These are phyloP conservation scores for Trematosphaeria pertusa DNA, from an alignment of 2,329 filamentous ascomycete genomes.

Conservation along the genomic window DNA sequence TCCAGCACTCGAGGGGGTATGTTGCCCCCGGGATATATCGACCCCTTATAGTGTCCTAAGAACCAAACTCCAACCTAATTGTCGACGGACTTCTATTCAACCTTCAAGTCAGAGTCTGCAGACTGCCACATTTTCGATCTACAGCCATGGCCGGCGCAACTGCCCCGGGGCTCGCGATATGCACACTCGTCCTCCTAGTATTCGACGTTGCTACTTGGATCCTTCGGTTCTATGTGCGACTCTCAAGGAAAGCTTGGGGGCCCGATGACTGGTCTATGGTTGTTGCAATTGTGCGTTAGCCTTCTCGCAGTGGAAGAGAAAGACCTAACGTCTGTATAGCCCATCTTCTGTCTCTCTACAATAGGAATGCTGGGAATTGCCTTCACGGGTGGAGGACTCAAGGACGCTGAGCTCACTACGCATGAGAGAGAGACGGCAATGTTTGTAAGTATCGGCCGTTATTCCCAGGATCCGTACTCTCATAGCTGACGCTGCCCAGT, in stretches of 20 bases:
- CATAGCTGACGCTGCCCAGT: no score
- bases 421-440: conserved; percentile 17
- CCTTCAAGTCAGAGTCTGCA: no score
- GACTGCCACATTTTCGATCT: background rate
- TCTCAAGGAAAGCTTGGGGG: conserved; percentile 30
- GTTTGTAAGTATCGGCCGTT: conserved; percentile 24
- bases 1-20: no score
- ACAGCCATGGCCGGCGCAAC: conserved; percentile 13
- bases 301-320: background rate
- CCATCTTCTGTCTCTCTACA: conserved; percentile 17
- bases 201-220: conserved; percentile 18
- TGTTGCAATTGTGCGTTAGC: conserved; percentile 18
- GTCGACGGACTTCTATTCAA: no score
- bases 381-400: conserved; percentile 19
- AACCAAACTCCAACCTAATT: no score
- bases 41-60: no score
- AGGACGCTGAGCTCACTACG: conserved; percentile 8
- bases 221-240: conserved; percentile 21
- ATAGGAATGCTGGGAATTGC: conserved; percentile 19
- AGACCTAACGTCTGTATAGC: background rate
- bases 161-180: conserved; percentile 15
- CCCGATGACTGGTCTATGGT: conserved; percentile 40
- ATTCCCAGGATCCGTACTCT: no score
- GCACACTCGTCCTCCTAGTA: conserved; percentile 14
- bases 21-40: no score